These are phyloP conservation scores for Spiromastix sp. DNA, from an alignment of 2,329 filamentous ascomycete species.

Conservation along the genomic window DNA sequence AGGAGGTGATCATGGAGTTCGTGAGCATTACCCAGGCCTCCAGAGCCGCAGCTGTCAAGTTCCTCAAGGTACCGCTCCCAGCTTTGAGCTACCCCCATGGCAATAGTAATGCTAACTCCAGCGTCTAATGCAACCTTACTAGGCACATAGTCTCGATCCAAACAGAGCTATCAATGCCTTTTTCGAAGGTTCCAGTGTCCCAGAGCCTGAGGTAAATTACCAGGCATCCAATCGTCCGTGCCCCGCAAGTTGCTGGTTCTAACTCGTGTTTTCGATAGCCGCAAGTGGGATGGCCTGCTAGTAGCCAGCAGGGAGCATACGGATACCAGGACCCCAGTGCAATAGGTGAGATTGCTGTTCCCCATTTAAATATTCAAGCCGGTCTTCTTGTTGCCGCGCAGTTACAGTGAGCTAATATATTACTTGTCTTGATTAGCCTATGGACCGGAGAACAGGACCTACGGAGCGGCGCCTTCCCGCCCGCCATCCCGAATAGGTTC, in stretches of 20 bases:
- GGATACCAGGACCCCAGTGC: conserved; percentile 18
- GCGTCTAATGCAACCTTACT: conserved; percentile 1
- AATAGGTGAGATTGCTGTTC: conserved; percentile 18
- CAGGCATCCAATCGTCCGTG: too few relatives aligned
- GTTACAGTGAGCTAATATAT: conserved; percentile 1
- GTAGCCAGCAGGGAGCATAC: background rate
- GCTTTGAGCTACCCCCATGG: background rate
- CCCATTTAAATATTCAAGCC: too few relatives aligned
- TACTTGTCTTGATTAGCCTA: conserved; percentile 6
- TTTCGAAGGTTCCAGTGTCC: conserved; percentile 32
- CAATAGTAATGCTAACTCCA: background rate
- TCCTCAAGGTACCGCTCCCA: conserved; percentile 27
- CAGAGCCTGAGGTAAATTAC: conserved; percentile 21
- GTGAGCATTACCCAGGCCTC: conserved; percentile 31
- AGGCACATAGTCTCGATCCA: conserved; percentile 36
- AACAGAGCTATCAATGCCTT: conserved; percentile 38
- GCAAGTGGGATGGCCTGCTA: background rate
- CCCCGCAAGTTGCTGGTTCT: background rate
- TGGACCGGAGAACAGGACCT: conserved; percentile 19
- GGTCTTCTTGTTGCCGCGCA: too few relatives aligned
- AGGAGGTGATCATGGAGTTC: conserved; percentile 32
- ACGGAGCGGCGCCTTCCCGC: conserved; percentile 33
- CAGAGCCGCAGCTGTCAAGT: conserved; percentile 29
- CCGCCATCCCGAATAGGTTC: conserved; percentile 35
- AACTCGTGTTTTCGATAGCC: background rate